Base-by-base conservation (phyloP, 2,329 filamentous ascomycete genomes). In the Fusarium chuoi region DNA sequence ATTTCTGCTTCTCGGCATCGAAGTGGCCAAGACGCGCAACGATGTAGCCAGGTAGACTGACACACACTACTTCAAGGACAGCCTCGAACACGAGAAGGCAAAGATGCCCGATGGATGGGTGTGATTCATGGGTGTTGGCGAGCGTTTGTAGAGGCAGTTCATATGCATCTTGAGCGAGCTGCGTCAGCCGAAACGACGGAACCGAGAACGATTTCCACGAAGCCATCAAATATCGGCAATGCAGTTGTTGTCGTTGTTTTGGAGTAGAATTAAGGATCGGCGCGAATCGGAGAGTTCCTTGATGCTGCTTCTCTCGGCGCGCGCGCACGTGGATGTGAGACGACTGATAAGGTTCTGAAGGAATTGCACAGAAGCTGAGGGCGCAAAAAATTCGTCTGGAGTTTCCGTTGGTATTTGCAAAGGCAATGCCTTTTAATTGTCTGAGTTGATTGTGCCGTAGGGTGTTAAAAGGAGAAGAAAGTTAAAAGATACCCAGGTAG, bases 1-100 rank as follows among this genome's bases (percentile, higher is more conserved):
- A 97, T 83, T 98, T 98, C 83, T 99, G 96, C 82, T 95, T 94
- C 58, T 98, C 95, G 73, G 94, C 94, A 83, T 97, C 94, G 83
- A 99, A 98, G 85, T 98, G 93, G 81, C 96, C 96, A 78, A 94
- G 88, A 44, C 93, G 88, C 18, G 96, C 96, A 61, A 98, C 91
- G 73, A 99, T 92, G 84, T 98, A 99, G 35, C 96, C 96, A 0
- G 96, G 96, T 76, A 98, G 84, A 82, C 93, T 96, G 81, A 99
- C 95, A 81, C 95, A 98, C 56, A 99, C 93, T 30, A 98, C 96
- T 81, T 98, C 95, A 79, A 98, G 87, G 35, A 98, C 95, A 17
- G 96, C 96, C 84, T 97, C 95, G 79, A 98, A 98, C 76, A 98
- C 95, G 67, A 98, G 91, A 33, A 97, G 87, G 44, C 91, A 88